Evolutionary conservation across 1,284 basidiomycete genomes (phyloP).

Genomic region (Malassezia sp.): DNA sequence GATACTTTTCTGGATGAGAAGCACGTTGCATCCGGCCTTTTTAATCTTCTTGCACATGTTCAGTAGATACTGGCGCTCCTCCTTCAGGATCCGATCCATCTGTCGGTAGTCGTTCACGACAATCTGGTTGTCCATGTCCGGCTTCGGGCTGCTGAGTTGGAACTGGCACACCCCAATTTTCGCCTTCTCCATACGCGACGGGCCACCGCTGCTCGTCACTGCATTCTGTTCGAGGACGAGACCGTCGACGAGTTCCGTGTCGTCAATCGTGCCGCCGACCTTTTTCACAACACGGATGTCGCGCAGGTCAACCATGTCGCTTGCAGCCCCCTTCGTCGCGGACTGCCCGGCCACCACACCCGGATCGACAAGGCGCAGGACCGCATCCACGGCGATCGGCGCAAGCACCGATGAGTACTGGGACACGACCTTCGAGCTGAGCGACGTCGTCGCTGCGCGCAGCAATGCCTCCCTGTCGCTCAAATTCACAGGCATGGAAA

Average conservation of each 20-base stretch:
- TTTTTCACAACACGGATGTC: constrained; percentile 97
- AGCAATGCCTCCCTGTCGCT: constrained; percentile 75
- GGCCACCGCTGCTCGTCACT: constrained; percentile 77
- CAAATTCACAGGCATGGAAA: constrained; percentile 84
- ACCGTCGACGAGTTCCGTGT: constrained; percentile 92
- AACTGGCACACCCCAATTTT: constrained; percentile 98
- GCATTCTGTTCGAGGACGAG: constrained; percentile 94
- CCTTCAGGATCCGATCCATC: constrained; percentile 99
- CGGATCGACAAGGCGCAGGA: constrained; percentile 49
- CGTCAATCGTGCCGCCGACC: constrained; percentile 97
- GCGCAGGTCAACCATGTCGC: constrained; percentile 66
- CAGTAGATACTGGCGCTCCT: constrained; percentile 92
- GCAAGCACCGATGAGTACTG: constrained; percentile 96
- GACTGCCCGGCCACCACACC: not conserved
- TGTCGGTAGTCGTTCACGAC: constrained; percentile 99
- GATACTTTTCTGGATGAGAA: constrained; percentile 97
- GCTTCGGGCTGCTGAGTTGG: constrained; percentile 93
- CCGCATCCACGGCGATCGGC: constrained; percentile 93
- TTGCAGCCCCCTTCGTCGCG: constrained; percentile 5
- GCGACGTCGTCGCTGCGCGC: constrained; percentile 82
- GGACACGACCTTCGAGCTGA: constrained; percentile 99
- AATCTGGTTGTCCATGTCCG: constrained; percentile 99
- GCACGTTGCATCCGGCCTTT: constrained; percentile 96
- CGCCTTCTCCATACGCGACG: constrained; percentile 90
- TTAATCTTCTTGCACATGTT: constrained; percentile 99